Base-by-base conservation (phyloP, 2,329 filamentous ascomycete species). In the Diaporthe nobilis region DNA sequence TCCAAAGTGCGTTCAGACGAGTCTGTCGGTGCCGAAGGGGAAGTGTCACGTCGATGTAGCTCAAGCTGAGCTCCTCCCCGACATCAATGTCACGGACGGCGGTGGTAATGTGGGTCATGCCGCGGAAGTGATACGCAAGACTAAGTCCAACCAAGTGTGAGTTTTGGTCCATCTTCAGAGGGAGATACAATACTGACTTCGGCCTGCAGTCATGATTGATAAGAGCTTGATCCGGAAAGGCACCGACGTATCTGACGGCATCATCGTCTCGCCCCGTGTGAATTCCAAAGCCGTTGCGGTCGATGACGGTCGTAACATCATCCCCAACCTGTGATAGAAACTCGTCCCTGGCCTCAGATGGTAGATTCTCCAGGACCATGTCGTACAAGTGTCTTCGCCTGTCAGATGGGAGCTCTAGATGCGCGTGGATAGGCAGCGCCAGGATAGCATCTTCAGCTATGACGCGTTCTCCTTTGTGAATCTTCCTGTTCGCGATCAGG, bases 121-220 rank as follows among this genome's bases (percentile, higher is more conserved):
- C 84, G 7, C 74, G 25, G 22, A 63, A 70, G 49, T 70, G 65
- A 20, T 70, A 70, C 8, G 65, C 31, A 12, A 68, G 47, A 68
- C 65, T 68, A 17, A 39, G 20, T 4, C 7, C 8, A 68, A n/a
- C 7, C 34, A n/a, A 25, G 28, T 53, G 34, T 70, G 22, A 70
- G 65, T 20, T 28, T 31, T 22, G 22, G 5, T 22, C 2, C 2
- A 2, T 31, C 9, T n/a, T 51, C 74, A 81, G 78, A 73, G 85
- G 83, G 68, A 85, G 84, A 63, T 83, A 83, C 77, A 84, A 85
- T 25, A 81, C 82, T 53, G 81, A 82, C 77, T 85, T 86, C 31
- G 85, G 85, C n/a, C 81, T 81, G 75, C 85, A 86, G 73, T 84
- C 85, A 76, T 87, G 85, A 74, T 87, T 86, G 73, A 86, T 79